Percentiles rank a stretch among this genome's conserved stretches.
phyloP scores from a whole-genome alignment of 2,329 filamentous ascomycete genomes.

The Microsporum ferrugineum region DNA sequence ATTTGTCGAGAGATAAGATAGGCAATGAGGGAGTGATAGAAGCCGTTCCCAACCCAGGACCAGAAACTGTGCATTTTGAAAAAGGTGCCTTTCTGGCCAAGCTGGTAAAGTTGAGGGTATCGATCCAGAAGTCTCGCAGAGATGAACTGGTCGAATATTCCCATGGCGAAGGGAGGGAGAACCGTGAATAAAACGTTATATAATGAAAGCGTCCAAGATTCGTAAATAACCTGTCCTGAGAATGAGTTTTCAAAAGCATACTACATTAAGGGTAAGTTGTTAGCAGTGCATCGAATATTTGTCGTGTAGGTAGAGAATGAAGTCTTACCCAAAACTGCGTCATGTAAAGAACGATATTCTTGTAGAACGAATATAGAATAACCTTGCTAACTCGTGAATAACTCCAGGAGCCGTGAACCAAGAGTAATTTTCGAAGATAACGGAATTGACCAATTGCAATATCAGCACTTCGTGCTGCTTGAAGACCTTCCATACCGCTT shows the following conservation, averaged over 20 bases:
- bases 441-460: slow-evolving; percentile 94
- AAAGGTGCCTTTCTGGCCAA: slow-evolving; percentile 86
- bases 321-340: slow-evolving; percentile 89
- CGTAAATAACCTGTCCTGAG: slow-evolving; percentile 94
- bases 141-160: slow-evolving; percentile 96
- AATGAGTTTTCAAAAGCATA: slow-evolving; percentile 98
- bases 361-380: slow-evolving; percentile 98
- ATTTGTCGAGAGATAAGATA: slow-evolving; percentile 76
- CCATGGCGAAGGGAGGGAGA: slow-evolving; percentile 81
- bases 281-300: slow-evolving; percentile 12
- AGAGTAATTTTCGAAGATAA: slow-evolving; percentile 80
- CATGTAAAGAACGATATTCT: slow-evolving; percentile 97
- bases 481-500: slow-evolving; percentile 89
- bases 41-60: slow-evolving; percentile 85
- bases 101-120: slow-evolving; percentile 88
- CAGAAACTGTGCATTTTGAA: slow-evolving; percentile 89
- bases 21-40: slow-evolving; percentile 90
- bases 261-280: slow-evolving; percentile 34
- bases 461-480: slow-evolving; percentile 90
- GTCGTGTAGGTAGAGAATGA: not conserved
- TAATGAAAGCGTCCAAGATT: slow-evolving; percentile 98
- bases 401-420: slow-evolving; percentile 95
- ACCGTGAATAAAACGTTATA: slow-evolving; percentile 99
- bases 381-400: slow-evolving; percentile 96
- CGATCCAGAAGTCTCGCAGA: slow-evolving; percentile 85